Evolutionary conservation across 805 yeast genomes (phyloP), one percentile per base, ranked within the genome.

Genomic region (Ogataea chonburiensis): DNA sequence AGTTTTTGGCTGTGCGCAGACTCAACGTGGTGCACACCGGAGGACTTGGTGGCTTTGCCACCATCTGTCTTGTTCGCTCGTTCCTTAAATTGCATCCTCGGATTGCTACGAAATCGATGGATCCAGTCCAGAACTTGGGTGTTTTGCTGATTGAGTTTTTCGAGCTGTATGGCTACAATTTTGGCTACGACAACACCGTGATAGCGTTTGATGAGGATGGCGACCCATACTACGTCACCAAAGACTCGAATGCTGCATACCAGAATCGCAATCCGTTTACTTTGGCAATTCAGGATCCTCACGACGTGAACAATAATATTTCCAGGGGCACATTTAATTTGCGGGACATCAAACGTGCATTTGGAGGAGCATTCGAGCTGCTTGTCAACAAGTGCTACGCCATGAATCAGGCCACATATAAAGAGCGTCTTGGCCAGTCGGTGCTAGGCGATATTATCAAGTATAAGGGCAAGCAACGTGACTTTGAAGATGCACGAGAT

Each of bases 41-140:
- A 34, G 98, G 98, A 0, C 64, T 91, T 5, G 98, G 98, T 26
- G 98, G 98, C 0, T 91, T 82, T 57, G 78, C 96, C 6, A 85
- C 86, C n/a, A 86, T 89, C 28, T 88, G 96, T 52, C 54, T 93
- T 55, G 87, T 84, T 12, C 80, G 79, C 50, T 79, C 91, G 12
- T 88, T 89, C 53, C 61, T 89, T 43, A 73, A 69, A 47, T 64
- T 84, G 44, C 98, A 91, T 57, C 96, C 96, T 11, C 70, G 88
- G 46, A 55, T 87, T 9, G 57, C 80, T 2, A 76, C 94, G 0
- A 70, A 75, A 5, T 76, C 77, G 29, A 81, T 88, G 37, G 70
- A 74, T 31, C 78, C 87, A 3, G 48, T 74, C 48, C 83, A 81
- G 26, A 91, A 93, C 53, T 61, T 91, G 38, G 98, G 98, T 2